Conservation (phyloP, 2,329 filamentous ascomycete species). For the Claviceps sp. region DNA sequence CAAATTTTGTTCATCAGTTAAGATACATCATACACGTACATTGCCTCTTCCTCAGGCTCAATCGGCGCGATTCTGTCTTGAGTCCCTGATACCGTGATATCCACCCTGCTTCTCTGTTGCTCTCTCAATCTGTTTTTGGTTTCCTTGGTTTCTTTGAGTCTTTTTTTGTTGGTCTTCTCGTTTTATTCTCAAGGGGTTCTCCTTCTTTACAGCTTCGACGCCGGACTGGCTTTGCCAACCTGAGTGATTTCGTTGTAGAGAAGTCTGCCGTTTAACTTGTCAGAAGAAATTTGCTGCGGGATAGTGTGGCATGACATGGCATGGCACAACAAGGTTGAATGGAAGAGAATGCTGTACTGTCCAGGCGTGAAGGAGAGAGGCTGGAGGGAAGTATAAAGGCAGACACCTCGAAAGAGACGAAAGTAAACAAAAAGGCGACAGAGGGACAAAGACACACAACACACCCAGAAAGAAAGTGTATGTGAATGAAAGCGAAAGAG, state of each 20-base stretch:
- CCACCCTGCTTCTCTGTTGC: no score
- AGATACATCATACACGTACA: no score
- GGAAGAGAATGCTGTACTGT: not conserved
- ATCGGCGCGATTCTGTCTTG: no score
- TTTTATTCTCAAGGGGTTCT: not conserved
- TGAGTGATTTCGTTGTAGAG: slow-evolving; percentile 81
- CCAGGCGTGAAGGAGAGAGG: no score
- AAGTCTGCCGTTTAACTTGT: slow-evolving; percentile 36
- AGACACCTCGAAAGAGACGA: not conserved
- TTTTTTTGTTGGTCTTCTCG: not conserved
- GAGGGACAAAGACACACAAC: no score
- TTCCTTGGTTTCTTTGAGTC: not conserved
- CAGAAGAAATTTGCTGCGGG: not conserved
- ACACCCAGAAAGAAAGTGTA: not conserved
- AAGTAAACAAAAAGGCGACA: no score
- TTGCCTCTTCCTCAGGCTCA: no score
- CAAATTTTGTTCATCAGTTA: no score
- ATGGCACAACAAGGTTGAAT: not conserved
- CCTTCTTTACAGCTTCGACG: slow-evolving; percentile 45
- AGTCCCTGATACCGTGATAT: no score
- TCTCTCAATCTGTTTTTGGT: no score
- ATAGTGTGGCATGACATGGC: no score
- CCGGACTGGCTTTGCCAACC: slow-evolving; percentile 45
- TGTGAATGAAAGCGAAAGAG: not conserved
- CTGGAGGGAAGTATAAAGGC: no score